Base-by-base conservation (phyloP, 306 rosid genomes). In the Cyamopsis tetragonoloba region DNA sequence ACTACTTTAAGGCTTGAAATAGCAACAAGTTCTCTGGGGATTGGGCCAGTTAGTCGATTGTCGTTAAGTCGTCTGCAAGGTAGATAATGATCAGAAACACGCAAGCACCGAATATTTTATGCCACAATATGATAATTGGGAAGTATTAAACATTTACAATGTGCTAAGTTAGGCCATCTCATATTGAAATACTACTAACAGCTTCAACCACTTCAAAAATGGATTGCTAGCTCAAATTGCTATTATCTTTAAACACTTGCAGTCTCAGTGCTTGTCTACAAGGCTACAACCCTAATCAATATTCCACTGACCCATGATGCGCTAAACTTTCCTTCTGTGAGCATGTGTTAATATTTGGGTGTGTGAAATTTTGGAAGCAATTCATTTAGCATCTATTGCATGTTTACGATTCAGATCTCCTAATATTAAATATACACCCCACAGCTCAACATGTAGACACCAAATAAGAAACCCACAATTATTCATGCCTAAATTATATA, bases 1-100 rank as follows among this genome's bases (percentile, higher is more conserved):
- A 92, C 87, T 50, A 92, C 98, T 92, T 92, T 92, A 72, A 92
- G 98, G 85, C 81, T 87, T 59, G 96, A 34, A 81, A 89, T 47
- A 65, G 76, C 77, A 74, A 34, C 41, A 23, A 92, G 98, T 20
- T 83, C 91, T 81, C 80, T 80, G 6, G 98, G 98, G 69, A 92
- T 82, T 59, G 88, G 91, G 26, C 98, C 98, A 66, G 71, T 87
- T 68, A 92, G 79, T 26, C 6, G 58, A 70, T 92, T 92, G 81
- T 92, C 91, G 68, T 92, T 92, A 37, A 92, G 89, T 17, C 98
- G 93, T 26, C 98, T 92, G 81, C 76, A 73, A 73, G 73, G 50
- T 49, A 47, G 72, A 54, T 32, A 37, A 50, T 48, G 4, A 65
- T 54, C 43, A 73, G 76, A 68, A 53, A 60, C 23, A 51, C 15